Percentiles rank a stretch among this genome's conserved stretches.
Evolutionary conservation across 345 rosid genomes (phyloP).

Genomic region (Aegle marmelos): DNA sequence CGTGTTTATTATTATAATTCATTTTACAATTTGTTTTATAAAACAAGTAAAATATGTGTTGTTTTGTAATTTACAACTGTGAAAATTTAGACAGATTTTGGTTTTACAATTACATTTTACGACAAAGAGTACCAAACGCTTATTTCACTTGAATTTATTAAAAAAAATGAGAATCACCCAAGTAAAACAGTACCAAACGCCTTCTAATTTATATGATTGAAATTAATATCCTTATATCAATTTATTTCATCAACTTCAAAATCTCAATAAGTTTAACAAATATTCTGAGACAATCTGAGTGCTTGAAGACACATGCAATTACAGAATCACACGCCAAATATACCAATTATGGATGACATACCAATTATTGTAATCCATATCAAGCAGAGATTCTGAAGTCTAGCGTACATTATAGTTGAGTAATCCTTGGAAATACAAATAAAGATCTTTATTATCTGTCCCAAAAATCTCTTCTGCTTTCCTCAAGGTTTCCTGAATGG

Average conservation of each 20-base stretch:
- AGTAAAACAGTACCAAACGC: no score
- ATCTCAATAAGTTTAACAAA: background rate
- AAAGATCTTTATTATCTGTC: constrained; percentile 79
- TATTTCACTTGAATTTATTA: no score
- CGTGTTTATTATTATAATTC: no score
- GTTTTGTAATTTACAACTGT: no score
- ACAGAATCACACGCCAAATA: background rate
- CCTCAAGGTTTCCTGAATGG: constrained; percentile 76
- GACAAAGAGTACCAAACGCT: no score
- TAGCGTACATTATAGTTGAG: constrained; percentile 61
- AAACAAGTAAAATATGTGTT: no score
- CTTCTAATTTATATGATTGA: background rate
- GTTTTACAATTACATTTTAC: no score
- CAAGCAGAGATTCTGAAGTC: constrained; percentile 6
- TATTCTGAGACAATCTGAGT: background rate
- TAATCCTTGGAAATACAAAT: constrained; percentile 75
- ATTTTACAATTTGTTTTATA: no score
- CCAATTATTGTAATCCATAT: constrained; percentile 15
- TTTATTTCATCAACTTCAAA: background rate
- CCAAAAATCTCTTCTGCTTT: constrained; percentile 95
- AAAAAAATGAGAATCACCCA: no score
- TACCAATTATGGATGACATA: constrained; percentile 1
- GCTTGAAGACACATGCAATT: background rate
- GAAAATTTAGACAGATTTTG: no score
- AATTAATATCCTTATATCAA: background rate